Percentiles rank a stretch among this genome's conserved stretches.
phyloP scores from a whole-genome alignment of 768 basidiomycete species.

The Tricholoma saponaceum region DNA sequence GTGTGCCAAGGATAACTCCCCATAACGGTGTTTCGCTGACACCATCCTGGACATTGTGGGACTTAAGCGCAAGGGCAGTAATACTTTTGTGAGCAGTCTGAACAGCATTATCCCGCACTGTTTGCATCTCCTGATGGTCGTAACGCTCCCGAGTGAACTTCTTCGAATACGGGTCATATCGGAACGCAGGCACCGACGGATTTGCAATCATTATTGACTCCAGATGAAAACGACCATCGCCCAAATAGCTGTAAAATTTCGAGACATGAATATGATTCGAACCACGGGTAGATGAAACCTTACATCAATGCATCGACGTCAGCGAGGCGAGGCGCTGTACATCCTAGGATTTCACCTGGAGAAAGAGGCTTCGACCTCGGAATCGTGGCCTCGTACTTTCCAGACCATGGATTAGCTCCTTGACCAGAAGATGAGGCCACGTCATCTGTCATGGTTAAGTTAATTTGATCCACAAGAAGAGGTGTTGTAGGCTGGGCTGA shows the following conservation, averaged over 20 bases:
- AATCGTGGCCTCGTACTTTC: constrained; percentile 70
- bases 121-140: constrained; percentile 84
- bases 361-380: constrained; percentile 90
- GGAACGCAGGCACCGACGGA: constrained; percentile 88
- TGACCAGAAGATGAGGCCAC: constrained; percentile 1
- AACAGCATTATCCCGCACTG: constrained; percentile 70
- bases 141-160: constrained; percentile 93
- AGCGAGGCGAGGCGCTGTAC: constrained; percentile 82
- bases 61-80: constrained; percentile 19
- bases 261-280: constrained; percentile 3
- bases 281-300: constrained; percentile 21
- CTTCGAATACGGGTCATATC: constrained; percentile 98
- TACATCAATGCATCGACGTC: constrained; percentile 90
- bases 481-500: constrained; percentile 7
- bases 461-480: constrained; percentile 8
- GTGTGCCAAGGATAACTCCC: constrained; percentile 92
- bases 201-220: constrained; percentile 99
- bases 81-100: constrained; percentile 68
- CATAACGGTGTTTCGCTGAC: constrained; percentile 43
- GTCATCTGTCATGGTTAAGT: constrained; percentile 1
- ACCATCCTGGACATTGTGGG: constrained; percentile 1
- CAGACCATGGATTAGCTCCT: constrained; percentile 40
- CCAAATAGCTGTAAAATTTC: constrained; percentile 68
- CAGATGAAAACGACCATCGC: constrained; percentile 96
- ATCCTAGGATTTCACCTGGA: constrained; percentile 95